A percentile compares a stretch with the other conserved stretches of the same genome.
phyloP scores from a whole-genome alignment of 2,329 filamentous ascomycete species.

The Cladosporium sp. region DNA sequence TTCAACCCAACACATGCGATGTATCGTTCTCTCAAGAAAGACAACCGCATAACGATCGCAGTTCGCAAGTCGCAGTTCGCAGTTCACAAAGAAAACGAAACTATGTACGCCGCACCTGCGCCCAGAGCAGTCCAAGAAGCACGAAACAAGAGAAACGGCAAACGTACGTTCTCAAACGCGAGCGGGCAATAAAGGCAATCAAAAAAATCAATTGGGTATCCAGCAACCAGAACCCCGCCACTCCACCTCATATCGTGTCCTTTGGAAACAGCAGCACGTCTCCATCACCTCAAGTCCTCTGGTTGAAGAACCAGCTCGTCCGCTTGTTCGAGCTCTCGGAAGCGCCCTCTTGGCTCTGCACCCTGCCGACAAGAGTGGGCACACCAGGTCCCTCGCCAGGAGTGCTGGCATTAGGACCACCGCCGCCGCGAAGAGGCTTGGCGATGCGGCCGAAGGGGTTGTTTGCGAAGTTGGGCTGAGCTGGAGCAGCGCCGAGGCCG shows the following conservation, averaged over 20 bases:
- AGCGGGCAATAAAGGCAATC: neutral
- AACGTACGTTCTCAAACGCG: neutral
- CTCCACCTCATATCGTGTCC: neutral
- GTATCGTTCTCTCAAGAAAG: neutral
- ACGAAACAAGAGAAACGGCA: neutral
- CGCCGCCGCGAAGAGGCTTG: slow-evolving; percentile 59
- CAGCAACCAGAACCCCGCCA: slow-evolving; percentile 8
- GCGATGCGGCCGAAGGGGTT: slow-evolving; percentile 70
- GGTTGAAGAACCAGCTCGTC: slow-evolving; percentile 29
- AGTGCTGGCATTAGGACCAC: slow-evolving; percentile 32
- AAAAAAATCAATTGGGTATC: slow-evolving; percentile 7
- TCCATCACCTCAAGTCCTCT: slow-evolving; percentile 19
- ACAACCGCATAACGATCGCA: neutral
- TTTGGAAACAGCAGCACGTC: neutral
- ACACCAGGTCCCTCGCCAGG: slow-evolving; percentile 34
- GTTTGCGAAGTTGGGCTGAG: slow-evolving; percentile 46
- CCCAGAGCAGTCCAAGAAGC: neutral
- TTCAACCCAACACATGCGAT: neutral
- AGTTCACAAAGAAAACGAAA: neutral
- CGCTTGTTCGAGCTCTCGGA: slow-evolving; percentile 17
- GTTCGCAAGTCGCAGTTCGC: no score
- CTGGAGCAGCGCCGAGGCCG: slow-evolving; percentile 52
- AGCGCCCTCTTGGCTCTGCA: slow-evolving; percentile 13
- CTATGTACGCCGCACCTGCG: neutral
- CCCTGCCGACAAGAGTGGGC: slow-evolving; percentile 31